Base-by-base conservation (phyloP, 306 rosid genomes). In the Vicia villosa region DNA sequence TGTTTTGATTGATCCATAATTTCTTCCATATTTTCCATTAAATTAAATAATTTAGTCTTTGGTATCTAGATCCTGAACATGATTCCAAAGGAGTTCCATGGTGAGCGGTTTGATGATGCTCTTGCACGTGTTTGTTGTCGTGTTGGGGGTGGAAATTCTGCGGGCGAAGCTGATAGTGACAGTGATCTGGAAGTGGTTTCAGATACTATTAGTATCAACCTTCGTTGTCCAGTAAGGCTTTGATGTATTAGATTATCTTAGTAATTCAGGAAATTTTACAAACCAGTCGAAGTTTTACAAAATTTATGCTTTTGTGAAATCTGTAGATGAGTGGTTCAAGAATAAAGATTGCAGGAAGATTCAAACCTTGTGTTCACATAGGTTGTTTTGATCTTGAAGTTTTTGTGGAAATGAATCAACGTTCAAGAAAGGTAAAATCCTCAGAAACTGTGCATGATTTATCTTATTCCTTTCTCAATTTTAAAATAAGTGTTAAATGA, bases 361-460 rank as follows among this genome's bases (percentile, higher is more conserved):
- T 95, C 73, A 95, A 89, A 76, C 97, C 97, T 59, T 95, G 99
- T 81, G 79, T 68, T 75, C 99, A 95, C 83, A 84, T 95, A 86
- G 95, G 95, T 64, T 95, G 97, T 84, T 95, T 95, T 72, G 99
- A 95, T 86, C 99, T 95, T 82, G 97, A 91, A 52, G 88, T 95
- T 80, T 91, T 95, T 84, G 96, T 95, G 72, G 99, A 95, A 81
- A 41, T 95, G 86, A 95, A 91, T 81, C 97, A 87, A 74, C 97
- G 97, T 6, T 91, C 99, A 63, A 87, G 95, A 84, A 95, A 95
- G 97, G 99, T 74, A 82, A 80, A 88, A 61, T 74, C 70, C 70
- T 77, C 17, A 54, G 24, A 45, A 40, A 24, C 40, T 28, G 22
- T 74, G 38, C 52, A 14, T 14, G 51, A 16, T 7, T 60, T 68